Conservation (phyloP, 2,329 filamentous ascomycete genomes). For the Aspergillus sp. region DNA sequence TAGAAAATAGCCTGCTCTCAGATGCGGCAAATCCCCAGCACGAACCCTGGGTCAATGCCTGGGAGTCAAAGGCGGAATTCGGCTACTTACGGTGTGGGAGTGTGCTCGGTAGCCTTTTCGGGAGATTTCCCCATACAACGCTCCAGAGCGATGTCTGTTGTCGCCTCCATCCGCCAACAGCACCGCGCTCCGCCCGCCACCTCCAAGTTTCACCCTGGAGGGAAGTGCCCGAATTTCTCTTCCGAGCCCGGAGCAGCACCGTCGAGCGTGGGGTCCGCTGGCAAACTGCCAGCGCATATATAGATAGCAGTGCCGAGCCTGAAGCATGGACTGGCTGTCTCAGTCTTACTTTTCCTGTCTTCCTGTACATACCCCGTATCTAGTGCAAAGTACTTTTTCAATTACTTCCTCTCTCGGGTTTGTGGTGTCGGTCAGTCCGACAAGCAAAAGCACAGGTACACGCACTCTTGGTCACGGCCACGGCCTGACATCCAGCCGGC, state of each 20-base stretch:
- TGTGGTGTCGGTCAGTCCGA: neutral
- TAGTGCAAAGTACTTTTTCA: neutral
- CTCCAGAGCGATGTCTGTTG: constrained; percentile 2
- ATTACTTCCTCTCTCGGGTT: constrained; percentile 2
- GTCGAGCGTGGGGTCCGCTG: constrained; percentile 12
- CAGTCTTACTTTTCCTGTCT: neutral
- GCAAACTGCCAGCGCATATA: constrained; percentile 8
- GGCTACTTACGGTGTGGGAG: constrained; percentile 15
- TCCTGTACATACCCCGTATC: neutral
- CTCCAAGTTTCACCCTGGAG: constrained; percentile 7
- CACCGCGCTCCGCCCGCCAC: constrained; percentile 13
- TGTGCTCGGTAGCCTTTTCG: constrained; percentile 23
- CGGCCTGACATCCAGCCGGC: neutral
- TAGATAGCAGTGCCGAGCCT: constrained; percentile 2
- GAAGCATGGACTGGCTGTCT: neutral
- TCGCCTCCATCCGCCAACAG: constrained; percentile 9
- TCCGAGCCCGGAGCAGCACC: constrained; percentile 21
- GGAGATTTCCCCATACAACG: constrained; percentile 23
- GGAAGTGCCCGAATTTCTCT: constrained; percentile 19
- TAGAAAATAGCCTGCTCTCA: too few species aligned
- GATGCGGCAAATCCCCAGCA: neutral
- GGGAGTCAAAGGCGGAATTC: constrained; percentile 24
- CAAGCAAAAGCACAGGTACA: neutral
- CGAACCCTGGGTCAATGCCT: neutral
- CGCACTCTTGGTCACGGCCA: constrained; percentile 4